Conservation (phyloP, 2,329 filamentous ascomycete genomes). For the Peltaster fructicola region DNA sequence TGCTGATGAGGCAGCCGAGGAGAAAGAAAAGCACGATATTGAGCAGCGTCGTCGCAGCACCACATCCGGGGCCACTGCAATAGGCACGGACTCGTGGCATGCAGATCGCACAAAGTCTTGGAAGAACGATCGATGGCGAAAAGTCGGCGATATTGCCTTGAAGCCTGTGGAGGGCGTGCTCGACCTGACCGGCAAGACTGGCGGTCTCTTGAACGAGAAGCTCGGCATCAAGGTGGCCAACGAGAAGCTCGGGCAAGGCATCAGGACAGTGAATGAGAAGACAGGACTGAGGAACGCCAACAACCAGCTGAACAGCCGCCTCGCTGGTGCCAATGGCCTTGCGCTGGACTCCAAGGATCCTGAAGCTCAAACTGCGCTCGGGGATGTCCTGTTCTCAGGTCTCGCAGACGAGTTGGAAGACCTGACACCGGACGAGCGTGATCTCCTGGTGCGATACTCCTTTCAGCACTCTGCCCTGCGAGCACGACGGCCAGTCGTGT, state of each 20-base stretch:
- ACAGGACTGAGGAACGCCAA: slow-evolving; percentile 2
- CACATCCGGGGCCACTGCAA: slow-evolving; percentile 3
- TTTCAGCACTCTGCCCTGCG: slow-evolving; percentile 83
- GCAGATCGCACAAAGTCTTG: no score
- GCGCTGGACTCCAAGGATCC: not conserved
- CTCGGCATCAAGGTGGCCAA: no score
- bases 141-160: no score
- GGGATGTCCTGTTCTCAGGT: slow-evolving; percentile 67
- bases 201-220: no score
- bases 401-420: slow-evolving; percentile 1
- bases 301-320: slow-evolving; percentile 2
- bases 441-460: slow-evolving; percentile 66
- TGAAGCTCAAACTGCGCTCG: slow-evolving; percentile 28
- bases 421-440: slow-evolving; percentile 47
- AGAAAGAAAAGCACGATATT: slow-evolving; percentile 23
- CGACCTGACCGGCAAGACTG: slow-evolving; percentile 3
- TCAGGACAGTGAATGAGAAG: no score
- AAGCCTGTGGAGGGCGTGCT: slow-evolving; percentile 4
- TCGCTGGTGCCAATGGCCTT: slow-evolving; percentile 3
- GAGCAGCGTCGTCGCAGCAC: slow-evolving; percentile 5
- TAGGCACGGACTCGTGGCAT: slow-evolving; percentile 6
- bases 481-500: slow-evolving; percentile 70
- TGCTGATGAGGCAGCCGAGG: slow-evolving; percentile 18
- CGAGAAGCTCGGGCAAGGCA: slow-evolving; percentile 2
- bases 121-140: slow-evolving; percentile 7